A percentile compares a stretch with the other conserved stretches of the same genome.
These are phyloP conservation scores for Stevia rebaudiana DNA, from an alignment of 140 eudicot species.

Conservation along the genomic window DNA sequence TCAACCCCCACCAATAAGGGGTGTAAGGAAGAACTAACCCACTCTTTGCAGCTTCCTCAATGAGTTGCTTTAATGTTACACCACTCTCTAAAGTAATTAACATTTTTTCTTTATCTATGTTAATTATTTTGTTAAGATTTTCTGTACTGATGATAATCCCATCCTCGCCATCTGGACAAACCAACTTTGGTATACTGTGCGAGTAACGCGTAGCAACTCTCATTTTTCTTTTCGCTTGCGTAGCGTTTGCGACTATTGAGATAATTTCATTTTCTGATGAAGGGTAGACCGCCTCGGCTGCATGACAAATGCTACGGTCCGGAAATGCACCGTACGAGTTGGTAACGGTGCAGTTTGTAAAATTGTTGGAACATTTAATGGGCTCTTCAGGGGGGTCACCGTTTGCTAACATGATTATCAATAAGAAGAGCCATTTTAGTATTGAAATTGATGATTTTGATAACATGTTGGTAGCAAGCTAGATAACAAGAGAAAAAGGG, in stretches of 20 bases:
- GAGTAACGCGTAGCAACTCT: slow-evolving; percentile 57
- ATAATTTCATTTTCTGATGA: slow-evolving; percentile 51
- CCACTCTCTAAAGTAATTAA: slow-evolving; percentile 55
- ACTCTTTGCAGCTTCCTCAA: slow-evolving; percentile 48
- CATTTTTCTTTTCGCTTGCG: slow-evolving; percentile 38
- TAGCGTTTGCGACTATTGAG: slow-evolving; percentile 40
- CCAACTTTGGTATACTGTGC: slow-evolving; percentile 70
- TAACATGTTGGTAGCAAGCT: slow-evolving; percentile 14
- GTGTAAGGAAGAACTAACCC: slow-evolving; percentile 61
- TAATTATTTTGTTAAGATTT: slow-evolving; percentile 30
- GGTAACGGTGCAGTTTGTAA: slow-evolving; percentile 54
- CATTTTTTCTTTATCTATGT: slow-evolving; percentile 24
- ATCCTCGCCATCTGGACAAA: slow-evolving; percentile 54
- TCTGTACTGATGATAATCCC: slow-evolving; percentile 70
- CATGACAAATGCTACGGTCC: slow-evolving; percentile 54
- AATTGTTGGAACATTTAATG: slow-evolving; percentile 30
- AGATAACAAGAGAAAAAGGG: background rate
- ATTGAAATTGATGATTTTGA: background rate
- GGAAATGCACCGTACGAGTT: slow-evolving; percentile 69
- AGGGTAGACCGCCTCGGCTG: slow-evolving; percentile 50
- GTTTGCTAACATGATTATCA: background rate
- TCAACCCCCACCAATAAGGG: slow-evolving; percentile 86
- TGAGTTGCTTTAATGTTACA: slow-evolving; percentile 48
- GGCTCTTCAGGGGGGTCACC: slow-evolving; percentile 59
- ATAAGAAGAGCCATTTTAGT: slow-evolving; percentile 15